A percentile compares a stretch with the other conserved stretches of the same genome.
These are phyloP conservation scores for Leccinum pachyderme DNA, from an alignment of 1,284 basidiomycete species.

Conservation along the genomic window DNA sequence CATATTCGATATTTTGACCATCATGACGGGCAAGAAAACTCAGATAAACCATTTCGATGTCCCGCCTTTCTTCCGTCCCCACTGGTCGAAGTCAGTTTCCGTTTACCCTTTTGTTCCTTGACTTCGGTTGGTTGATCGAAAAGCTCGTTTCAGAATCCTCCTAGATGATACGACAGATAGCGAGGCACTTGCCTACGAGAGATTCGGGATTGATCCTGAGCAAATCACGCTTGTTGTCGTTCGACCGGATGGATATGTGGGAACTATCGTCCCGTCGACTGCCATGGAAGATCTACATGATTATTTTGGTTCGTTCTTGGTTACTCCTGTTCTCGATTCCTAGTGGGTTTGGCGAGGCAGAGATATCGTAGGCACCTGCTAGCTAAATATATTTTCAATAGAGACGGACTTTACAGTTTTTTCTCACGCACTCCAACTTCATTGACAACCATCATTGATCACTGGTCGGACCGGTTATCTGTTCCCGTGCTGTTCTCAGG, in stretches of 20 bases:
- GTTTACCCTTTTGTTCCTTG: background rate
- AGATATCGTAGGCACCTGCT: background rate
- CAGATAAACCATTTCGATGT: background rate
- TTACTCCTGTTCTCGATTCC: background rate
- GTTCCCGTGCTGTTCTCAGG: background rate
- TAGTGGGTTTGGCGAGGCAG: background rate
- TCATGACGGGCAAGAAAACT: background rate
- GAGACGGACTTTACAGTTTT: too few relatives aligned
- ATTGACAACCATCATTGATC: background rate
- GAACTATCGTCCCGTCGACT: background rate
- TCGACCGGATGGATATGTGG: slow-evolving; percentile 1
- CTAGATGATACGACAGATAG: background rate
- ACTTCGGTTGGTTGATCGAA: background rate
- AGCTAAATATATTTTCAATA: too few relatives aligned
- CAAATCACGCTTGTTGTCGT: background rate
- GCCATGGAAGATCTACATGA: background rate
- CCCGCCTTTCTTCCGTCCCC: background rate
- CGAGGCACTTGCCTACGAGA: background rate
- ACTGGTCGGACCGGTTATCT: background rate
- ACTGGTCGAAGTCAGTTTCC: background rate
- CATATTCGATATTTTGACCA: background rate
- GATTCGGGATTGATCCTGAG: background rate
- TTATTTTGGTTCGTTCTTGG: background rate
- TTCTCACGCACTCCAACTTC: too few relatives aligned
- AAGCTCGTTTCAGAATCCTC: background rate